Percentiles rank a stretch among this genome's conserved stretches.
These are phyloP conservation scores for Pseudocercospora cruenta DNA, from an alignment of 2,329 filamentous ascomycete species.

Conservation along the genomic window DNA sequence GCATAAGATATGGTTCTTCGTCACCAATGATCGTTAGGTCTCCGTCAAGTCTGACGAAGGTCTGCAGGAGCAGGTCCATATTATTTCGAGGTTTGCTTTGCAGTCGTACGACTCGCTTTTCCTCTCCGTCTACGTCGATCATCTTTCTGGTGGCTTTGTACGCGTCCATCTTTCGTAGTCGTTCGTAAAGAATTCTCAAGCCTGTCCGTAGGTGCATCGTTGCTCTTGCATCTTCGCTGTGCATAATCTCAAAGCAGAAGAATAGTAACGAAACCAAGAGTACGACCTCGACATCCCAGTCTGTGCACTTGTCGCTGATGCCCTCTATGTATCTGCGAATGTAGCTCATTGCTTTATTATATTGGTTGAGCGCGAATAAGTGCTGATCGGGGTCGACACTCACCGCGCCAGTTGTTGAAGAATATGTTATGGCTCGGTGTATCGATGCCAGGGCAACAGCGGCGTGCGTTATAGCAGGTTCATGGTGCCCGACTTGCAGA, in stretches of 20 bases:
- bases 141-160: conserved; percentile 6
- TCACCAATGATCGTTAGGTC: conserved; percentile 25
- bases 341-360: conserved; percentile 23
- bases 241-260: conserved; percentile 26
- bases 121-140: conserved; percentile 15
- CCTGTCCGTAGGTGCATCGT: conserved; percentile 23
- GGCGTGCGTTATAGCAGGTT: conserved; percentile 24
- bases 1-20: conserved; percentile 24
- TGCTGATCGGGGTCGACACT: conserved; percentile 19
- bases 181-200: conserved; percentile 24
- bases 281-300: conserved; percentile 22
- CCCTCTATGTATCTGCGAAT: conserved; percentile 21
- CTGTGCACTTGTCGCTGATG: conserved; percentile 10
- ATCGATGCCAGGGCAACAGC: conserved; percentile 23
- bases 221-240: conserved; percentile 21
- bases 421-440: conserved; percentile 17
- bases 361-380: conserved; percentile 22
- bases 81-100: conserved; percentile 15
- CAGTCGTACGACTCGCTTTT: conserved; percentile 19
- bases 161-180: conserved; percentile 8
- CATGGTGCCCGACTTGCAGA: conserved; percentile 22
- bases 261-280: conserved; percentile 23
- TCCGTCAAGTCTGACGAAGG: conserved; percentile 24
- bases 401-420: neutral
- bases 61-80: conserved; percentile 23